These are phyloP conservation scores for Macrolepiota dolichaula DNA, from an alignment of 768 basidiomycete species.

Conservation along the genomic window DNA sequence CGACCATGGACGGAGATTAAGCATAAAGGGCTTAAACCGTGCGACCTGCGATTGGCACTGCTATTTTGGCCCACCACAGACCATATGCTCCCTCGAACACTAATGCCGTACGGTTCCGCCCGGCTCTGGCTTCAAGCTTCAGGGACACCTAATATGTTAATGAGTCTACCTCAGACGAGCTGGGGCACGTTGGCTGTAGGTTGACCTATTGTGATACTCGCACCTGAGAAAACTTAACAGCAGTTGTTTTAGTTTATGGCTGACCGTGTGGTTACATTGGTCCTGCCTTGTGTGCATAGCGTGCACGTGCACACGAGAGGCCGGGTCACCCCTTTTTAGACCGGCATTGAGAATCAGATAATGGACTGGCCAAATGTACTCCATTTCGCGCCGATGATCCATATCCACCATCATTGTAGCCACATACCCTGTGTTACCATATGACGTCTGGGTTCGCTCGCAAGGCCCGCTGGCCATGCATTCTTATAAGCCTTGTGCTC, in stretches of 20 bases:
- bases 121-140: background rate
- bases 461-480: background rate
- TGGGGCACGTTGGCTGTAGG: conserved; percentile 1
- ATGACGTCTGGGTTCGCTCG: background rate
- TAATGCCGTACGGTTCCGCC: background rate
- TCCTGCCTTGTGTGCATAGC: background rate
- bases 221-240: background rate
- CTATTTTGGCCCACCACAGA: conserved; percentile 4
- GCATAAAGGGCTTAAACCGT: conserved; percentile 1
- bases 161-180: background rate
- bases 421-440: conserved; percentile 8
- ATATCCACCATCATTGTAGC: background rate
- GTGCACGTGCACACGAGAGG: background rate
- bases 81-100: conserved; percentile 1
- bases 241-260: background rate
- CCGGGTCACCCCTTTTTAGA: background rate
- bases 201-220: background rate
- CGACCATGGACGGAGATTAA: conserved; percentile 1
- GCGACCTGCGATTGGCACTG: conserved; percentile 2
- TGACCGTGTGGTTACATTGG: conserved; percentile 1
- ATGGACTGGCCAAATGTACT: background rate
- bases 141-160: background rate
- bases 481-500: background rate
- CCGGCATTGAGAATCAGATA: background rate
- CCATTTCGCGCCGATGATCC: conserved; percentile 3